Evolutionary conservation across 345 rosid species (phyloP).

Genomic region (Cardamine resedifolia): DNA sequence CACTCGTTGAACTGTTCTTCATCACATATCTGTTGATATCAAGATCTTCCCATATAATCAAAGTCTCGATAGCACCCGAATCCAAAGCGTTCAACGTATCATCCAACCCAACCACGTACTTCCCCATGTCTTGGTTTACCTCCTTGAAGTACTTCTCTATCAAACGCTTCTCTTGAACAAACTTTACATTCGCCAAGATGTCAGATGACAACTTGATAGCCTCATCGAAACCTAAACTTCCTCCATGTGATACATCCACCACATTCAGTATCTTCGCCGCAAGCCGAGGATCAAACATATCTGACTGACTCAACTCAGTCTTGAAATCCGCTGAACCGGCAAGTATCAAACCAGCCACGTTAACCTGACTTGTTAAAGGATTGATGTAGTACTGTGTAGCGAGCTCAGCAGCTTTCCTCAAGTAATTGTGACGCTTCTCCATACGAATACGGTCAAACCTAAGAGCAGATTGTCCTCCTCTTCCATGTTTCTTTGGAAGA

Average conservation of each 20-base stretch:
- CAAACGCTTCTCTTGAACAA: slow-evolving; percentile 40
- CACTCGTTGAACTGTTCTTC: slow-evolving; percentile 34
- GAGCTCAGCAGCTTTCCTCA: background rate
- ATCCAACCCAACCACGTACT: slow-evolving; percentile 37
- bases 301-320: background rate
- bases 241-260: slow-evolving; percentile 29
- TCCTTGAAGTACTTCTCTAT: slow-evolving; percentile 42
- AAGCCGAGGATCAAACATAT: background rate
- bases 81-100: slow-evolving; percentile 43
- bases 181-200: slow-evolving; percentile 34
- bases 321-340: background rate
- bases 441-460: background rate
- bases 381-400: background rate
- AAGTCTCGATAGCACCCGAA: slow-evolving; percentile 32
- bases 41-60: slow-evolving; percentile 42
- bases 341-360: background rate
- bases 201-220: slow-evolving; percentile 40
- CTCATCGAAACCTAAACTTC: slow-evolving; percentile 27
- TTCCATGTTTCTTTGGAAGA: background rate
- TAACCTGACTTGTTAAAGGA: background rate
- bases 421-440: background rate
- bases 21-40: slow-evolving; percentile 38
- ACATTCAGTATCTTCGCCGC: background rate
- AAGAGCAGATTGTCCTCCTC: background rate
- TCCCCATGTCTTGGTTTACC: slow-evolving; percentile 41